Evolutionary conservation across 129 eudicot genomes (phyloP), one percentile per base, ranked within the genome.

Genomic region (Ambrosia trifida): DNA sequence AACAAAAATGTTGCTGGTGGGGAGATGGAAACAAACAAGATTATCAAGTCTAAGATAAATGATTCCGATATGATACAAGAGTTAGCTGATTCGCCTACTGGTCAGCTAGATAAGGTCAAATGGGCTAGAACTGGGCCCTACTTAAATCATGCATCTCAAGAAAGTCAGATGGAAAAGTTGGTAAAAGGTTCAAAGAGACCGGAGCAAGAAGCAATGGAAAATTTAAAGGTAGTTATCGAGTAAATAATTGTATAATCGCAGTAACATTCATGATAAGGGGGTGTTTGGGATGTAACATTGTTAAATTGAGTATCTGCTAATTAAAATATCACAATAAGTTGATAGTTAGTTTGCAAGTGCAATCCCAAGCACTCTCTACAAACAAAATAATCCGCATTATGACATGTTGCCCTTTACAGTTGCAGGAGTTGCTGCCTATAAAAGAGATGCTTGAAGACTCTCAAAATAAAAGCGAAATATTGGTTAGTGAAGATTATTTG

Each of bases 371-470:
- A 11, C 0, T 14, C 12, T 0, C 0, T 51, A 1, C 5, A 1
- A 51, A 19, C 85, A 44, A 18, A 20, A 12, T 66, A 43, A 43
- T 41, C 43, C 11, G 5, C 43, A 38, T 38, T 38, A 38, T 38
- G 59, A 28, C 28, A 38, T 24, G 0, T 28, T 14, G 30, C 2
- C 7, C 0, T 41, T 68, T 82, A 57, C 93, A 88, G 96, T 66
- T 89, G 82, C 83, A 81, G 47, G 84, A 83, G 50, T 85, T 92
- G 69, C 96, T 92, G 66, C 52, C 52, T 54, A 18, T 86, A 61
- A 85, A 85, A 72, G 62, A 74, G 64, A 84, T 75, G 72, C 75
- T 87, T 54, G 85, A 87, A 67, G 58, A 45, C 46, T 11, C 31
- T 12, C 6, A 46, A 30, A n/a, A 67, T 2, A n/a, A 4, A 44